Percentiles rank a stretch among this genome's conserved stretches.
phyloP scores from a whole-genome alignment of 2,329 filamentous ascomycete species.

The Colletotrichum eremochloae region DNA sequence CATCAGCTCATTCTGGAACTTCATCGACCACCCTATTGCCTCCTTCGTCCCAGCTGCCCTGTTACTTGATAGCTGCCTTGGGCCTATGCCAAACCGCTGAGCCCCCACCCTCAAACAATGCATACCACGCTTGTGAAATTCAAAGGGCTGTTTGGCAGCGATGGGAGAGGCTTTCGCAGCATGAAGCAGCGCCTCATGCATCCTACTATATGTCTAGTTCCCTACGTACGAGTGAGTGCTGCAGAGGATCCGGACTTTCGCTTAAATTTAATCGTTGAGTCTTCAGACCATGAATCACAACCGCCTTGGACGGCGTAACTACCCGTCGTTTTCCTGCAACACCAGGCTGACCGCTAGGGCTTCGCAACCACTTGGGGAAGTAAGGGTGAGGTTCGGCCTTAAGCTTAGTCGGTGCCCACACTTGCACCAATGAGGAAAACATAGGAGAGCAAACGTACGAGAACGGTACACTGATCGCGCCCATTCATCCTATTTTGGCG shows the following conservation, averaged over 20 bases:
- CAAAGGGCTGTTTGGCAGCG: neutral
- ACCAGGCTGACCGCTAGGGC: constrained; percentile 1
- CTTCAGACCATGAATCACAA: neutral
- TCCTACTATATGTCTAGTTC: neutral
- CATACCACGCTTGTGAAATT: constrained; percentile 1
- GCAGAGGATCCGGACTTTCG: neutral
- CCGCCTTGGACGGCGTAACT: neutral
- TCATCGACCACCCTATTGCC: constrained; percentile 23
- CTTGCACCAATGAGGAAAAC: neutral
- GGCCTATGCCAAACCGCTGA: constrained; percentile 11
- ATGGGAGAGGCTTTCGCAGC: constrained; percentile 3
- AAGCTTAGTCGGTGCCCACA: neutral
- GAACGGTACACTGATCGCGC: neutral
- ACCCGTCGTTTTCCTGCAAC: neutral
- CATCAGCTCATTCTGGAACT: constrained; percentile 30
- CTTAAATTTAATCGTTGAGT: neutral
- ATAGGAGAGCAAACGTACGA: neutral
- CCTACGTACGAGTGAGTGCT: neutral
- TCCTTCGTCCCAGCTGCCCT: neutral
- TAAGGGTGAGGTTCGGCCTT: neutral
- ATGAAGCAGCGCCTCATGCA: neutral
- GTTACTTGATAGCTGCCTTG: neutral
- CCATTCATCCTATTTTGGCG: neutral
- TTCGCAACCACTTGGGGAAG: neutral
- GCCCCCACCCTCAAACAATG: neutral